phyloP scores from a whole-genome alignment of 176 grass and related monocot genomes.

The Thalia dealbata region DNA sequence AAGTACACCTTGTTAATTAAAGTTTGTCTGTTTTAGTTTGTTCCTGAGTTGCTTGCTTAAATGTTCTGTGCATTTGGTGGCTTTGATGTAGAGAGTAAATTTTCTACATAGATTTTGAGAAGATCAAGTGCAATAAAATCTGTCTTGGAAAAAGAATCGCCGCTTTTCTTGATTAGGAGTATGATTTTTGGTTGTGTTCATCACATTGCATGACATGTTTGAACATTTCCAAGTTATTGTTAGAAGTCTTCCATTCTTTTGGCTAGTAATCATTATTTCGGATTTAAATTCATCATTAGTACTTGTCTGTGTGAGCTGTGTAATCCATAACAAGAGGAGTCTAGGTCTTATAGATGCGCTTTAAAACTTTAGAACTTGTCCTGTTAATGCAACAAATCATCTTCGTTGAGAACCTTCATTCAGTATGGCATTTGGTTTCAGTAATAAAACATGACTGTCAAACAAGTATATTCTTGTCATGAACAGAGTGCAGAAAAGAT shows the following conservation, averaged over 20 bases:
- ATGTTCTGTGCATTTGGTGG: background rate
- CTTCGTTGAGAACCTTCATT: background rate
- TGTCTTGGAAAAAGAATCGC: background rate
- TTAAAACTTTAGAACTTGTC: background rate
- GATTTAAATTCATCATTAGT: too few relatives aligned
- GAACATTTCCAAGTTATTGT: too few relatives aligned
- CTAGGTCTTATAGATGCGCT: background rate
- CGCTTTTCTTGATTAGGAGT: background rate
- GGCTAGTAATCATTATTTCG: too few relatives aligned
- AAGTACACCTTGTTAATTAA: background rate
- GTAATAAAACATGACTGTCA: background rate
- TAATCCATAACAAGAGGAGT: too few relatives aligned
- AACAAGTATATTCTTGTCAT: background rate
- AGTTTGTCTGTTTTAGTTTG: background rate
- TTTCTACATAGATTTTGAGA: background rate
- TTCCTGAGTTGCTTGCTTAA: background rate
- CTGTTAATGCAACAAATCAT: background rate
- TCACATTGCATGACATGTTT: background rate
- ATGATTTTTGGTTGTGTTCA: background rate
- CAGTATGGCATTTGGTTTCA: background rate
- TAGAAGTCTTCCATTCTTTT: too few relatives aligned
- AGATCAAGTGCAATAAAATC: background rate
- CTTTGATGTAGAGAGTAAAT: background rate
- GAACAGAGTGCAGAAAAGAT: background rate
- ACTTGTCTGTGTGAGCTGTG: too few relatives aligned